Evolutionary conservation across 805 yeast genomes (phyloP).

Genomic region (Metschnikowia amazonensis): DNA sequence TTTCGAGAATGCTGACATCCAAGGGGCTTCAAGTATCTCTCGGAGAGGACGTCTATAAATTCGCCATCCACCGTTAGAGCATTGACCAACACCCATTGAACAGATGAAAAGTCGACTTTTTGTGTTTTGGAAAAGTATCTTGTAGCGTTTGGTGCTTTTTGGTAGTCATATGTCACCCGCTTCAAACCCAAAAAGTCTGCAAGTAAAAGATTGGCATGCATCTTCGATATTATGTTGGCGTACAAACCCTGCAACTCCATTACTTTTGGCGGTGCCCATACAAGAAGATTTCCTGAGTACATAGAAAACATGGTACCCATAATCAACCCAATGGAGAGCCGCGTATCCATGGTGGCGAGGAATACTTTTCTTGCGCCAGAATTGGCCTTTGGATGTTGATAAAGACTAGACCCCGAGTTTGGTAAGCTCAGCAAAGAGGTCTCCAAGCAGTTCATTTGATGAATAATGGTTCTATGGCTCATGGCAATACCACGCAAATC

Average conservation of each 20-base stretch:
- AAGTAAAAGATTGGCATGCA: conserved; percentile 66
- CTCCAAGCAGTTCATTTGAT: conserved; percentile 78
- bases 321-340: conserved; percentile 76
- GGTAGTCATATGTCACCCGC: conserved; percentile 88
- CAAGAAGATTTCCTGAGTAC: conserved; percentile 75
- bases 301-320: conserved; percentile 77
- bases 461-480: conserved; percentile 81
- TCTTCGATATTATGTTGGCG: conserved; percentile 72
- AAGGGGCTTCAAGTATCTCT: conserved; percentile 84
- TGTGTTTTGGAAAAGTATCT: conserved; percentile 72
- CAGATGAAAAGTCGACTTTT: conserved; percentile 71
- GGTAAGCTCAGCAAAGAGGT: conserved; percentile 66
- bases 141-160: conserved; percentile 80
- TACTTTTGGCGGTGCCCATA: conserved; percentile 73
- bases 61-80: conserved; percentile 90
- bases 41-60: conserved; percentile 81
- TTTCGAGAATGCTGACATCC: conserved; percentile 76
- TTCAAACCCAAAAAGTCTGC: conserved; percentile 88
- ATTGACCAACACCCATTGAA: conserved; percentile 87
- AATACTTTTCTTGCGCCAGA: conserved; percentile 51
- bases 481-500: conserved; percentile 90
- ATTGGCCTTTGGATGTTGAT: conserved; percentile 31
- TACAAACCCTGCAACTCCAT: conserved; percentile 82
- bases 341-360: conserved; percentile 40
- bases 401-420: conserved; percentile 51